Base-by-base conservation (phyloP, 805 yeast species). In the Candida chauliodis region DNA sequence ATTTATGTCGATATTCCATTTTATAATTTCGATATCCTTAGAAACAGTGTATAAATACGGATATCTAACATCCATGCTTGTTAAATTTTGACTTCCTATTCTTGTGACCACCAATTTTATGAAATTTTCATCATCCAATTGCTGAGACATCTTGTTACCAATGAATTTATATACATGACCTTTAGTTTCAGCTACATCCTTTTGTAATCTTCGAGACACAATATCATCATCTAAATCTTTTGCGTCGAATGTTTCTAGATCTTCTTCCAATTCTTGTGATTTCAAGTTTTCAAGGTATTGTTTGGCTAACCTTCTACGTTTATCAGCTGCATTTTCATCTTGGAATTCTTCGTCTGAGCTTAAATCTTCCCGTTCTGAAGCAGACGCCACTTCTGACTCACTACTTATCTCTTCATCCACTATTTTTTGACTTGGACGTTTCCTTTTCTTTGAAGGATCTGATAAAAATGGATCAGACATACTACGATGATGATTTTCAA, bases 241-340 rank as follows among this genome's bases (percentile, higher is more conserved):
- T 8, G 99, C 98, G 66, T 89, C 95, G 51, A 87, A 90, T 19
- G 56, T 61, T 18, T 51, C 54, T 23, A 33, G 21, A 8, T 48
- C 46, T 36, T 74, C 79, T 8, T 58, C 73, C 20, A 55, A 26
- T 41, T 61, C 66, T 44, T 83, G 87, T 3, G 68, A 63, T 56
- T 84, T 79, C 52, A 93, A 64, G 53, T 84, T 84, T 32, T 83
- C 89, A 45, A 93, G 67, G 59, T 93, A 93, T 60, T 90, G 93
- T 60, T 89, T 89, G 13, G 98, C 98, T 43, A 93, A 71, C 54
- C 98, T 72, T 63, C 99, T 78, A 61, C 99, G 78, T 61, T 87
- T 89, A 54, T 93, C 99, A 0, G 96, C 95, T 7, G 90, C 95
- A 34, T 78, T 77, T 60, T 91, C 98, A 13, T 71, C 73, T 11